A percentile compares a stretch with the other conserved stretches of the same genome.
Conservation (phyloP, 768 basidiomycete genomes). For the Sistotremastrum suecicum region DNA sequence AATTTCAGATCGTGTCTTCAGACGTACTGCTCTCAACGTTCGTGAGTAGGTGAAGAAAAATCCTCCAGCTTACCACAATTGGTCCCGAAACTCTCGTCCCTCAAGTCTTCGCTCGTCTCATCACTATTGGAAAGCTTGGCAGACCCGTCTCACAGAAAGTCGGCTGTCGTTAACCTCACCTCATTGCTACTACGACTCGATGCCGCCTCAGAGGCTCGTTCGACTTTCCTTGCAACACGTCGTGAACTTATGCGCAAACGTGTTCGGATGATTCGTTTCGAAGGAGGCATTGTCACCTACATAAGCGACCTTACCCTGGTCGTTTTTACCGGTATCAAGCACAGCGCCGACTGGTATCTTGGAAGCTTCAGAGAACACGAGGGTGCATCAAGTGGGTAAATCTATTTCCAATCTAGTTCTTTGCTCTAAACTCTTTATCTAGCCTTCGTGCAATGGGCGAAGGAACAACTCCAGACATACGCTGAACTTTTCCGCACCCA, state of each 20-base stretch:
- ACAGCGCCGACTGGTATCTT: conserved; percentile 97
- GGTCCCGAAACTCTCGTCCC: conserved; percentile 43
- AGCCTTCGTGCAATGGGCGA: conserved; percentile 96
- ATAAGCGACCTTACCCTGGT: conserved; percentile 80
- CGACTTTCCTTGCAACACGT: conserved; percentile 70
- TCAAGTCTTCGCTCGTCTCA: conserved; percentile 53
- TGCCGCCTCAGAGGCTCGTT: conserved; percentile 64
- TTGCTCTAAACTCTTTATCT: neutral
- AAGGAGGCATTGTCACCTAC: conserved; percentile 77
- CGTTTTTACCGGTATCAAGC: conserved; percentile 87
- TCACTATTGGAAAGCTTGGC: conserved; percentile 65
- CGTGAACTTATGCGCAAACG: conserved; percentile 58
- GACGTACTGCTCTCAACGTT: neutral
- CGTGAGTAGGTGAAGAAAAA: conserved; percentile 41
- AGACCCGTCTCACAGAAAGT: conserved; percentile 63
- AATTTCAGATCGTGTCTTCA: conserved; percentile 2
- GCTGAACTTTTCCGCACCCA: conserved; percentile 80
- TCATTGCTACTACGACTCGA: conserved; percentile 61
- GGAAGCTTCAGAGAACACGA: conserved; percentile 93
- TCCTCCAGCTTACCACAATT: conserved; percentile 38
- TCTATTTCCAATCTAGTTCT: neutral
- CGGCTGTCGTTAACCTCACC: conserved; percentile 55
- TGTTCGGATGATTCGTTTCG: conserved; percentile 79
- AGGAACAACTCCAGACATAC: conserved; percentile 68
- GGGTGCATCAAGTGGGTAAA: conserved; percentile 69